Percentiles rank a stretch among this genome's conserved stretches.
Conservation (phyloP, 768 basidiomycete species). For the Trametes gibbosa region DNA sequence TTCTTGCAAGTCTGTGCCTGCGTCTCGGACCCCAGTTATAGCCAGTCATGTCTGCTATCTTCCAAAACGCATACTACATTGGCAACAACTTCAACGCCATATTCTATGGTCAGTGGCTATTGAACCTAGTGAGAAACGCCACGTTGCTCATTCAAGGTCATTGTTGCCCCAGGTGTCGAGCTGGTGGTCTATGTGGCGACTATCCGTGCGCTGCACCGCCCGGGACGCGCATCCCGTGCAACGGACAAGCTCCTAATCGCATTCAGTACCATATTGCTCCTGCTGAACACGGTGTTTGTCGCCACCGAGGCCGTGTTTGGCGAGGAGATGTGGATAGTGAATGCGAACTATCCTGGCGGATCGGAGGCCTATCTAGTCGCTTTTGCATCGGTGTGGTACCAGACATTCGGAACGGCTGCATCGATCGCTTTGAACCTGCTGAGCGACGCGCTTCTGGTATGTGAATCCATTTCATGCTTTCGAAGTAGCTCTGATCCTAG, state of each 20-base stretch:
- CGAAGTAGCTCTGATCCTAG: not conserved
- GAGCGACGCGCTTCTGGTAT: slow-evolving; percentile 39
- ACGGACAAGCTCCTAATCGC: slow-evolving; percentile 21
- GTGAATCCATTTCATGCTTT: slow-evolving; percentile 3
- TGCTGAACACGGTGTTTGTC: slow-evolving; percentile 34
- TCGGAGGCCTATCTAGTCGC: slow-evolving; percentile 32
- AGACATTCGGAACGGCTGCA: slow-evolving; percentile 27
- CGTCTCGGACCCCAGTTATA: no score
- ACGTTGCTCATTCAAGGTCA: not conserved
- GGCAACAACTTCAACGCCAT: slow-evolving; percentile 29
- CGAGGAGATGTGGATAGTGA: slow-evolving; percentile 37
- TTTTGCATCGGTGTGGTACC: slow-evolving; percentile 29
- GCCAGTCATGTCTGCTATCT: slow-evolving; percentile 14
- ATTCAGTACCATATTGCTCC: slow-evolving; percentile 27
- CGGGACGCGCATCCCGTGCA: not conserved
- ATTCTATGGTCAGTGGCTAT: slow-evolving; percentile 23
- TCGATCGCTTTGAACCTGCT: slow-evolving; percentile 32
- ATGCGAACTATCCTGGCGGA: slow-evolving; percentile 34
- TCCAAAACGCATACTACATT: slow-evolving; percentile 26
- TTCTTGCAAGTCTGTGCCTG: no score
- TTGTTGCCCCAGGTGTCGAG: slow-evolving; percentile 29
- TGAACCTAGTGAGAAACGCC: not conserved
- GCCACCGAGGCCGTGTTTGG: slow-evolving; percentile 30
- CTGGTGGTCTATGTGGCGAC: slow-evolving; percentile 27
- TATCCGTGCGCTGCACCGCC: slow-evolving; percentile 18